Conservation (phyloP, 306 rosid species). For the Comarum palustre region DNA sequence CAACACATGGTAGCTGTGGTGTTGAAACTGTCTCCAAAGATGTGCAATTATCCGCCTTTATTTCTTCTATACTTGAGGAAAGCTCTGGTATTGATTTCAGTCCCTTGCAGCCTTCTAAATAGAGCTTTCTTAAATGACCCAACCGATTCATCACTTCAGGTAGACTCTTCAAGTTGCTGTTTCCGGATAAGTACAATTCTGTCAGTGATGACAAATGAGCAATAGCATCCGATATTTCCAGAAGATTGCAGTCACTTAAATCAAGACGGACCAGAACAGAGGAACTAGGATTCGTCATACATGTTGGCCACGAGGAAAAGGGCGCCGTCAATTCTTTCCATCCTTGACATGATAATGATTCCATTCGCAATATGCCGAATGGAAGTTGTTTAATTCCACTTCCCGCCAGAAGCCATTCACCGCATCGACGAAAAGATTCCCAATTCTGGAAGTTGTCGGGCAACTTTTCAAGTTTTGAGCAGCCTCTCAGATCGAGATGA, state of each 20-base stretch:
- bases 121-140: background rate
- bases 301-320: background rate
- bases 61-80: background rate
- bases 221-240: background rate
- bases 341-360: background rate
- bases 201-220: background rate
- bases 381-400: background rate
- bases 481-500: background rate
- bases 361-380: background rate
- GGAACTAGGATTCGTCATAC: background rate
- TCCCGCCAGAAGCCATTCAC: background rate
- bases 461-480: background rate
- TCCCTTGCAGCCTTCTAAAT: background rate
- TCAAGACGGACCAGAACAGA: background rate
- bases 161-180: background rate
- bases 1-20: background rate
- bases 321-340: background rate
- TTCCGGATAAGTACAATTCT: background rate
- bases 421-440: too few relatives aligned
- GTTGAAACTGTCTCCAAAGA: background rate
- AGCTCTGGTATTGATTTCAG: background rate
- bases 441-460: slow-evolving; percentile 11
- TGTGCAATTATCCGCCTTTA: background rate
- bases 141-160: background rate
- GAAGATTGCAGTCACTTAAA: background rate